These are phyloP conservation scores for Trichoderma hamatum DNA, from an alignment of 2,329 filamentous ascomycete genomes.

Conservation along the genomic window DNA sequence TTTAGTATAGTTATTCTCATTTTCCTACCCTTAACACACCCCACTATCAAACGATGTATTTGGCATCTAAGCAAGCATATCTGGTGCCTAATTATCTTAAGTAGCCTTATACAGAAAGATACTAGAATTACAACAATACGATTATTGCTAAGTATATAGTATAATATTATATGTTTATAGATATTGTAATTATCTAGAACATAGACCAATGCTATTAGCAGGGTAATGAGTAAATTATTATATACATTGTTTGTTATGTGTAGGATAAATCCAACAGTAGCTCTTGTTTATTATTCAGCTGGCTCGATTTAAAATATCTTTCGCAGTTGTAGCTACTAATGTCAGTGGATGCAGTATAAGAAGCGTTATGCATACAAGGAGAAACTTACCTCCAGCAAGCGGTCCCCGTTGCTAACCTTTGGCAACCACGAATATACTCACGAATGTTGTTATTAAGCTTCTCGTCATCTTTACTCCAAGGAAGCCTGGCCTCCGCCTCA, in stretches of 20 bases:
- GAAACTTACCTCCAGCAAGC: slow-evolving; percentile 5
- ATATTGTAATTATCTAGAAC: too few relatives aligned
- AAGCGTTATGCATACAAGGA: background rate
- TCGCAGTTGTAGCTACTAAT: slow-evolving; percentile 19
- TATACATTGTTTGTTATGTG: background rate
- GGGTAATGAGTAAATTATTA: background rate
- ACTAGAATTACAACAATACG: too few relatives aligned
- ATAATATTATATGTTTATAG: too few relatives aligned
- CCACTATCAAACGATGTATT: too few relatives aligned
- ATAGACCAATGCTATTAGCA: too few relatives aligned
- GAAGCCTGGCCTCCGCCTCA: slow-evolving; percentile 12
- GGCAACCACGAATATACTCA: slow-evolving; percentile 10
- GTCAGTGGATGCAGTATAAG: background rate
- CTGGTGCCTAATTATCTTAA: too few relatives aligned
- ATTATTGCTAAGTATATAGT: too few relatives aligned
- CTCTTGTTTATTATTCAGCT: slow-evolving; percentile 28
- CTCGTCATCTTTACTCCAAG: slow-evolving; percentile 18
- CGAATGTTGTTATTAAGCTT: slow-evolving; percentile 3
- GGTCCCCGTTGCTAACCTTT: slow-evolving; percentile 13
- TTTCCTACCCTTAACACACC: too few relatives aligned
- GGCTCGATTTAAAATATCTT: slow-evolving; percentile 20
- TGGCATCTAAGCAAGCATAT: too few relatives aligned
- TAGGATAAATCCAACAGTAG: slow-evolving; percentile 23
- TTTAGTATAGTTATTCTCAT: too few relatives aligned
- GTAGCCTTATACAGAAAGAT: too few relatives aligned